Evolutionary conservation across 164 flowering plant species (phyloP).

Genomic region (Kalanchoe fedtschenkoi): DNA sequence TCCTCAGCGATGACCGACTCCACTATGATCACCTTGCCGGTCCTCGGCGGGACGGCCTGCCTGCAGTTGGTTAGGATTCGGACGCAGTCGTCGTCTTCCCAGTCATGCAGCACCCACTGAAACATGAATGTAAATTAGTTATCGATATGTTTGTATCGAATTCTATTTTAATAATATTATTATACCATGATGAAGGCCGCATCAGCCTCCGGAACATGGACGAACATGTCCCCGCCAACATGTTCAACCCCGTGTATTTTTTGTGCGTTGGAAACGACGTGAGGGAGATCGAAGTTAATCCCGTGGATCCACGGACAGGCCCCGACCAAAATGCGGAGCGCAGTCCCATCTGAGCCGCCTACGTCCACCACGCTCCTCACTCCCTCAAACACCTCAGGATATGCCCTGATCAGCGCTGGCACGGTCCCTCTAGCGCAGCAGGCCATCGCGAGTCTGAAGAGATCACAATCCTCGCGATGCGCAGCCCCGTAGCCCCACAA

Average conservation of each 20-base stretch:
- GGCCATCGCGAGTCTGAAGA: slow-evolving; percentile 47
- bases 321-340: slow-evolving; percentile 22
- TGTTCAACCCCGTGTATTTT: slow-evolving; percentile 22
- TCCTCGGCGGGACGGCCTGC: slow-evolving; percentile 36
- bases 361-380: slow-evolving; percentile 31
- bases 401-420: slow-evolving; percentile 14
- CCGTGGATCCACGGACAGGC: slow-evolving; percentile 45
- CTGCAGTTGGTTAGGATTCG: slow-evolving; percentile 37
- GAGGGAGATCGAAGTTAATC: slow-evolving; percentile 60
- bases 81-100: slow-evolving; percentile 68
- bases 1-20: not conserved
- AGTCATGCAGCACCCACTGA: slow-evolving; percentile 59
- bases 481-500: slow-evolving; percentile 33
- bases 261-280: slow-evolving; percentile 30
- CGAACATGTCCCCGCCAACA: slow-evolving; percentile 54
- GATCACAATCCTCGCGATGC: slow-evolving; percentile 25
- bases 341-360: slow-evolving; percentile 47
- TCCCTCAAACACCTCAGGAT: slow-evolving; percentile 35
- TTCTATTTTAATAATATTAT: not conserved
- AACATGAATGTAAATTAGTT: not conserved
- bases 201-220: slow-evolving; percentile 19
- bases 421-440: slow-evolving; percentile 26
- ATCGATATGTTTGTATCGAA: not conserved
- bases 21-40: slow-evolving; percentile 45
- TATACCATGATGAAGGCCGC: slow-evolving; percentile 31